Conservation (phyloP, 106 monocot genomes). For the Dendrobium huoshanense region DNA sequence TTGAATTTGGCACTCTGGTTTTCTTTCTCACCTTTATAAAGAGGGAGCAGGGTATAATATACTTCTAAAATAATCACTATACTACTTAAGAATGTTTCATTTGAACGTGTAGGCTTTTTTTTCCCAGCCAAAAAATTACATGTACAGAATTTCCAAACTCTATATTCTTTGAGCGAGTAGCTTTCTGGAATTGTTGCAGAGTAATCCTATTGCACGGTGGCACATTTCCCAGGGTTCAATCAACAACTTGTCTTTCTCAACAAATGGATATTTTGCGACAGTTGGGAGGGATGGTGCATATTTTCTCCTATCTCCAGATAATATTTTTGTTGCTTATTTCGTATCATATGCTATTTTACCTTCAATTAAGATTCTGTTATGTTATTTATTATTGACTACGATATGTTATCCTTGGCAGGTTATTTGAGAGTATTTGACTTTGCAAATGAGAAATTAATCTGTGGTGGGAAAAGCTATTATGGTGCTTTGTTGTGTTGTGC, state of each 20-base stretch:
- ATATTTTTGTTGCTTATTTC: not conserved
- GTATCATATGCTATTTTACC: not conserved
- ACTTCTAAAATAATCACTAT: no score
- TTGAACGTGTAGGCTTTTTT: no score
- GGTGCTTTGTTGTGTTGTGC: constrained; percentile 84
- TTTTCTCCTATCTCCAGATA: not conserved
- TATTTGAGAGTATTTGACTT: constrained; percentile 86
- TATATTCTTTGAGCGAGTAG: no score
- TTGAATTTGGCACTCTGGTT: no score
- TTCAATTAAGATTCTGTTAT: not conserved
- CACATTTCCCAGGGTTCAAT: constrained; percentile 86
- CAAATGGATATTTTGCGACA: constrained; percentile 69
- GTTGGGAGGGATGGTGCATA: constrained; percentile 74
- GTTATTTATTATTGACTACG: constrained; percentile 4
- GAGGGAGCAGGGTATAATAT: no score
- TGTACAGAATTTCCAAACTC: no score
- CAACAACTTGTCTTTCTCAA: constrained; percentile 69
- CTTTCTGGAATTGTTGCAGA: constrained; percentile 32
- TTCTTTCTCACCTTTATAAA: no score
- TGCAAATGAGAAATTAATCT: constrained; percentile 59
- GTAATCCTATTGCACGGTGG: constrained; percentile 85
- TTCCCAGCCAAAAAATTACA: no score
- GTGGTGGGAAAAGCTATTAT: constrained; percentile 90
- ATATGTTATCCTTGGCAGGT: constrained; percentile 24
- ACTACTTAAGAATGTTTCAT: no score